Conservation (phyloP, 305 asterid genomes). For the Solanum chacoense region DNA sequence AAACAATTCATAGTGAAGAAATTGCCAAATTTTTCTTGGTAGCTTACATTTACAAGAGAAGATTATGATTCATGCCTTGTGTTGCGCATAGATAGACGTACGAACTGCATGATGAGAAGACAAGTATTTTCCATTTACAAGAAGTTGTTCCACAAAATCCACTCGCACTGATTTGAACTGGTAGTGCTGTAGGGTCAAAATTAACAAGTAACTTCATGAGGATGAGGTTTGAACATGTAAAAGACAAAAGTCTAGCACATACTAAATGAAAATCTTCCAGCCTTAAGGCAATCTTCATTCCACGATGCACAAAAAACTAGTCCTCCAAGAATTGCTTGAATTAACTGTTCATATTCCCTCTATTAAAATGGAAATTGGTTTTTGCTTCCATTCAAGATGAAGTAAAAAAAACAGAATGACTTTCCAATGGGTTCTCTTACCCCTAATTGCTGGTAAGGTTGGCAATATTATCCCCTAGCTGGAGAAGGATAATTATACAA, state of each 20-base stretch:
- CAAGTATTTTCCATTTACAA: slow-evolving; percentile 67
- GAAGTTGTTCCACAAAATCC: slow-evolving; percentile 78
- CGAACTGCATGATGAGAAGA: slow-evolving; percentile 40
- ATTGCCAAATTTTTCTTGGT: not conserved
- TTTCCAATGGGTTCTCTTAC: not conserved
- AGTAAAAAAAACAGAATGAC: not conserved
- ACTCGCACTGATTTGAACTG: slow-evolving; percentile 80
- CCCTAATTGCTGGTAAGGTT: not conserved
- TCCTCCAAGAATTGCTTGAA: not conserved
- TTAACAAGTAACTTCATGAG: not conserved
- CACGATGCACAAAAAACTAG: not conserved
- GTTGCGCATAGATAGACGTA: slow-evolving; percentile 69
- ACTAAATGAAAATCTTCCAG: not conserved
- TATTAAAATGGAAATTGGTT: not conserved
- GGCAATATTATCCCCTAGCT: not conserved
- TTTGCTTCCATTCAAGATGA: not conserved
- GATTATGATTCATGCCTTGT: slow-evolving; percentile 23
- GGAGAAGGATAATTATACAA: not conserved
- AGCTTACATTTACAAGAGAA: slow-evolving; percentile 1
- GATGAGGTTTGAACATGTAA: not conserved
- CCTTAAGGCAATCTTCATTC: not conserved
- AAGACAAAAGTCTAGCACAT: not conserved
- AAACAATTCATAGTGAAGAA: not conserved
- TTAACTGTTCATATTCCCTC: not conserved
- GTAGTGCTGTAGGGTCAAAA: slow-evolving; percentile 33